A percentile compares a stretch with the other conserved stretches of the same genome.
These are phyloP conservation scores for Leccinum obscurum DNA, from an alignment of 768 basidiomycete genomes.

Conservation along the genomic window DNA sequence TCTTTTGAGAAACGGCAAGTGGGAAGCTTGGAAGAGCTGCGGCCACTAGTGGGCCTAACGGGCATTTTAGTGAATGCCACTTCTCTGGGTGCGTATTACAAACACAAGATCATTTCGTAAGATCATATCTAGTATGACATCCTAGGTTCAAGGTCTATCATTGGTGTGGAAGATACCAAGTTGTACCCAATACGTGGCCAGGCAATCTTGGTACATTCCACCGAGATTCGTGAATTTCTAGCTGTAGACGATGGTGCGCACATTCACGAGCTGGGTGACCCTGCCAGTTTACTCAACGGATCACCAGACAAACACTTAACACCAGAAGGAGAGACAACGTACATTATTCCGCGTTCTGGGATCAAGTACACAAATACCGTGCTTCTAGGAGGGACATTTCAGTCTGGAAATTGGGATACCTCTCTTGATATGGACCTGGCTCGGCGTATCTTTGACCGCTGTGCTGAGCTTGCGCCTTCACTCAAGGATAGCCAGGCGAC, in stretches of 20 bases:
- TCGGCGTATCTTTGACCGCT: constrained; percentile 46
- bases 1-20: constrained; percentile 44
- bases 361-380: constrained; percentile 41
- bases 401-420: constrained; percentile 49
- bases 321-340: constrained; percentile 38
- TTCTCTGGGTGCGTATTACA: constrained; percentile 45
- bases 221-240: constrained; percentile 49
- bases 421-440: constrained; percentile 45
- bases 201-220: constrained; percentile 73
- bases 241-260: constrained; percentile 27
- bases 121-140: not conserved
- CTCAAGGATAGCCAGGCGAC: constrained; percentile 35
- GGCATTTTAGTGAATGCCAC: constrained; percentile 58
- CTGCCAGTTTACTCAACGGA: not conserved
- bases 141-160: constrained; percentile 65
- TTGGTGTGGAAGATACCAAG: constrained; percentile 77
- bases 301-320: constrained; percentile 15
- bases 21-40: constrained; percentile 46
- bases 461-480: constrained; percentile 39
- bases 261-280: not conserved
- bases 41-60: constrained; percentile 35
- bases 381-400: constrained; percentile 60
- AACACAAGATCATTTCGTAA: not conserved
- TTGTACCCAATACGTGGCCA: constrained; percentile 84
- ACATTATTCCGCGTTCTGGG: constrained; percentile 65